Percentiles rank a stretch among this genome's conserved stretches.
Conservation (phyloP, 768 basidiomycete genomes). For the Auriscalpium microsporum region DNA sequence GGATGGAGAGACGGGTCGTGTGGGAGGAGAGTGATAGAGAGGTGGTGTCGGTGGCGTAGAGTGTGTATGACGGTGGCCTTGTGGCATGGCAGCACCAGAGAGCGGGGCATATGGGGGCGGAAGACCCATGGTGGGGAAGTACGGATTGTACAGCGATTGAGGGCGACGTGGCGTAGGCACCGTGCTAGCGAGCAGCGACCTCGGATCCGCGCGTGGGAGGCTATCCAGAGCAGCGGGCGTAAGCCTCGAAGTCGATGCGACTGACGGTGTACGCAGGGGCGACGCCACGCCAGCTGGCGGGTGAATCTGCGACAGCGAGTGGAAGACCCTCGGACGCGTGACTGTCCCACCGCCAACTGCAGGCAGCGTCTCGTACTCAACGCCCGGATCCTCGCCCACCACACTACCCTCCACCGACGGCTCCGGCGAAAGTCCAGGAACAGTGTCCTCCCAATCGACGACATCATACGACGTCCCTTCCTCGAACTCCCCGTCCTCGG, state of each 20-base stretch:
- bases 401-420: conserved; percentile 26
- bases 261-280: conserved; percentile 26
- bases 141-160: conserved; percentile 9
- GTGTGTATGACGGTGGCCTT: conserved; percentile 11
- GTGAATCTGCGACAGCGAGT: conserved; percentile 74
- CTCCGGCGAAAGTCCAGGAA: conserved; percentile 37
- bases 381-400: conserved; percentile 31
- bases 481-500: conserved; percentile 34
- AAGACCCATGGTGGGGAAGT: conserved; percentile 1
- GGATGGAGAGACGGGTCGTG: conserved; percentile 39
- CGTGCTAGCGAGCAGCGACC: not conserved
- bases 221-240: conserved; percentile 1
- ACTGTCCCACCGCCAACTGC: conserved; percentile 88
- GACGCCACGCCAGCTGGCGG: conserved; percentile 28
- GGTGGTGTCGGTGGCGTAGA: conserved; percentile 19
- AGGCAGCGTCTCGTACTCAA: conserved; percentile 81
- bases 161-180: conserved; percentile 1
- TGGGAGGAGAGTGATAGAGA: conserved; percentile 19
- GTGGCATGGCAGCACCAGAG: conserved; percentile 5
- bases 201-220: conserved; percentile 1
- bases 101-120: conserved; percentile 3
- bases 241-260: conserved; percentile 10
- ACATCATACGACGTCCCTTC: conserved; percentile 46
- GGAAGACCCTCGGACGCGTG: conserved; percentile 76
- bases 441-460: conserved; percentile 61